Conservation (phyloP, 192 early-diverging fungal genomes). For the Umbelopsis sp. region DNA sequence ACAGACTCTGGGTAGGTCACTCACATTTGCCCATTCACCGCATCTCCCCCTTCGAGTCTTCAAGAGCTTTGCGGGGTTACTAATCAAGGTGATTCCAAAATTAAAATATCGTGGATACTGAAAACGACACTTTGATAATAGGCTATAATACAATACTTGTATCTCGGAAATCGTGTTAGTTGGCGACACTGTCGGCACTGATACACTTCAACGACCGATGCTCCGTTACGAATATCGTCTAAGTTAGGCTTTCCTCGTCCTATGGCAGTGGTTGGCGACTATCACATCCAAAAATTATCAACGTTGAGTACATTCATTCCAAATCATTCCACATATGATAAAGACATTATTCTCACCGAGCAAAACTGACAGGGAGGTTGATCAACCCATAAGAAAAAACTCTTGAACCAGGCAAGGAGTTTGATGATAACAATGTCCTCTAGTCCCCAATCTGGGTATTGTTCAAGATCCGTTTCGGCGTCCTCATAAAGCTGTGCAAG, state of each 20-base stretch:
- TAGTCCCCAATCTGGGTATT: slow-evolving; percentile 28
- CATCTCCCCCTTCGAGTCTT: slow-evolving; percentile 51
- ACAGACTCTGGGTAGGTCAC: neutral
- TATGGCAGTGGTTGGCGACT: slow-evolving; percentile 28
- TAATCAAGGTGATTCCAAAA: neutral
- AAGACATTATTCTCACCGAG: slow-evolving; percentile 23
- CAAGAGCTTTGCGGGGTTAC: slow-evolving; percentile 43
- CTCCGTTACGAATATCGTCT: slow-evolving; percentile 46
- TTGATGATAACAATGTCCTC: slow-evolving; percentile 25
- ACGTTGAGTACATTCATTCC: neutral
- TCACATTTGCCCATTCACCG: slow-evolving; percentile 62
- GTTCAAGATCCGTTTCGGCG: slow-evolving; percentile 33
- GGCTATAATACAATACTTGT: slow-evolving; percentile 24
- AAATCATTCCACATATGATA: neutral
- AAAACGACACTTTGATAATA: too few relatives aligned
- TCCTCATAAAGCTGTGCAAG: slow-evolving; percentile 44
- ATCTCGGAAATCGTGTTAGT: slow-evolving; percentile 52
- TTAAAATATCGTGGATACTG: neutral
- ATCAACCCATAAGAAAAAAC: slow-evolving; percentile 56
- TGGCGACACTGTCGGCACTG: slow-evolving; percentile 37
- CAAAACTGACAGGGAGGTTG: slow-evolving; percentile 44
- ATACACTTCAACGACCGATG: slow-evolving; percentile 43
- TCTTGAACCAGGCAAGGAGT: slow-evolving; percentile 56
- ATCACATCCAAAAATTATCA: neutral
- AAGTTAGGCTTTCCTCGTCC: slow-evolving; percentile 26